Evolutionary conservation across 2,329 filamentous ascomycete species (phyloP).

Genomic region (Colletotrichum neosansevieriae): DNA sequence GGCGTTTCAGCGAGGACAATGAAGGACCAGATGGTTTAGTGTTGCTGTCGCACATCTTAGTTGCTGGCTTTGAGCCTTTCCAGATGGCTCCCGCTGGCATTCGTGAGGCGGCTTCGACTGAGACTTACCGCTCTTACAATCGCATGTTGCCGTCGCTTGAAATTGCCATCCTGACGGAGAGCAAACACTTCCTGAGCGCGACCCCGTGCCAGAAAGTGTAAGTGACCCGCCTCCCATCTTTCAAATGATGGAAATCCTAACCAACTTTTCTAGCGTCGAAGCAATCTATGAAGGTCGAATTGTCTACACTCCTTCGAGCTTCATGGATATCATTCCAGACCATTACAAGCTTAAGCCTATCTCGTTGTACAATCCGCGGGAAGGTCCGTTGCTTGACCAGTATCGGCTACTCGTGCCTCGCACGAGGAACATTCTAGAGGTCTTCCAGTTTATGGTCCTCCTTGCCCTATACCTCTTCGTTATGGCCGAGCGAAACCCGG

Average conservation of each 20-base stretch:
- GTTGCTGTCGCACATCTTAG: constrained; percentile 81
- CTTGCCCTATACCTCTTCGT: constrained; percentile 77
- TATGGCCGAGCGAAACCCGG: constrained; percentile 76
- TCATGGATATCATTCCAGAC: constrained; percentile 86
- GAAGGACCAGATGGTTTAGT: constrained; percentile 78
- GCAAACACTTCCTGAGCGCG: constrained; percentile 81
- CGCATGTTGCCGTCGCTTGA: constrained; percentile 82
- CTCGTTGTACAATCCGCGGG: constrained; percentile 81
- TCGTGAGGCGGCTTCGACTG: constrained; percentile 66
- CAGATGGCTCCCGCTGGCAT: constrained; percentile 82
- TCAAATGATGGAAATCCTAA: background rate
- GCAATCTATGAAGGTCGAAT: constrained; percentile 86
- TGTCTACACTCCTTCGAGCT: constrained; percentile 84
- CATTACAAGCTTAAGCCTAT: constrained; percentile 88
- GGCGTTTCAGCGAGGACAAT: constrained; percentile 83
- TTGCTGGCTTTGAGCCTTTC: constrained; percentile 87
- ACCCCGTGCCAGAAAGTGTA: constrained; percentile 83
- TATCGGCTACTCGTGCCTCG: constrained; percentile 87
- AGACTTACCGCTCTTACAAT: constrained; percentile 60
- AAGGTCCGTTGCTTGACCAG: constrained; percentile 83
- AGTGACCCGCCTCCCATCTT: constrained; percentile 38
- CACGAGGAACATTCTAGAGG: constrained; percentile 81
- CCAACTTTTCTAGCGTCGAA: constrained; percentile 62
- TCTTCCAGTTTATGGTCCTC: constrained; percentile 78
- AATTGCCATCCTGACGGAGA: constrained; percentile 85